These are phyloP conservation scores for Biscogniauxia marginata DNA, from an alignment of 2,329 filamentous ascomycete species.

Conservation along the genomic window DNA sequence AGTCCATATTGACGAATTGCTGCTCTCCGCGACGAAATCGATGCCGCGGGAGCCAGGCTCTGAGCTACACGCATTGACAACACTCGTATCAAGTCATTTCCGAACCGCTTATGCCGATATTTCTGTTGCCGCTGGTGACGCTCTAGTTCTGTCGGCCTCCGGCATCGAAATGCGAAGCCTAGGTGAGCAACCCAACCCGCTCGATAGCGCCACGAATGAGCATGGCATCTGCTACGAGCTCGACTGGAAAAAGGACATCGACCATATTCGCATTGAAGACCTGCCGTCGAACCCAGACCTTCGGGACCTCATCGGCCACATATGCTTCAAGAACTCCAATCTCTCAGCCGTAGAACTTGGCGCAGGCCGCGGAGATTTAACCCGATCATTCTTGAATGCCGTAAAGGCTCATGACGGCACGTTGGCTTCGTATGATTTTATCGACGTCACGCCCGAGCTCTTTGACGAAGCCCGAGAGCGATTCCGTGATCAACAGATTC, in stretches of 20 bases:
- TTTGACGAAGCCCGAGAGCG: not conserved
- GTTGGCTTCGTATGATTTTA: slow-evolving; percentile 1
- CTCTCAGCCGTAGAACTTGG: slow-evolving; percentile 2
- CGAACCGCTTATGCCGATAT: slow-evolving; percentile 8
- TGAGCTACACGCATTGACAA: slow-evolving; percentile 3
- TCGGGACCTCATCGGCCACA: slow-evolving; percentile 2
- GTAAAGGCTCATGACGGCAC: not conserved
- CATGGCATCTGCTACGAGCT: slow-evolving; percentile 10
- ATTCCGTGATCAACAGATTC: not conserved
- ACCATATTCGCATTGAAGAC: slow-evolving; percentile 7
- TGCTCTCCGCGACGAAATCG: slow-evolving; percentile 1
- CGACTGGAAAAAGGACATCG: slow-evolving; percentile 9
- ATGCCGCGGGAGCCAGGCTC: not conserved
- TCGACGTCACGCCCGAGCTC: not conserved
- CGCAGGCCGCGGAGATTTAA: not conserved
- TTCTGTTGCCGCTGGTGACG: not conserved
- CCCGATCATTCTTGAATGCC: not conserved
- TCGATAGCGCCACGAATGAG: not conserved
- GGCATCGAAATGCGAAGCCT: slow-evolving; percentile 13
- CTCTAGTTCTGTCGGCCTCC: slow-evolving; percentile 2
- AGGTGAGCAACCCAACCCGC: not conserved
- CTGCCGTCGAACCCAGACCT: not conserved
- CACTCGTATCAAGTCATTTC: slow-evolving; percentile 9
- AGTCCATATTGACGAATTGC: slow-evolving; percentile 13
- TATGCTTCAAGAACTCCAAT: slow-evolving; percentile 7